A percentile compares a stretch with the other conserved stretches of the same genome.
Evolutionary conservation across 1,139 yeast species (phyloP).

Genomic region (Debaryomyces coudertii): DNA sequence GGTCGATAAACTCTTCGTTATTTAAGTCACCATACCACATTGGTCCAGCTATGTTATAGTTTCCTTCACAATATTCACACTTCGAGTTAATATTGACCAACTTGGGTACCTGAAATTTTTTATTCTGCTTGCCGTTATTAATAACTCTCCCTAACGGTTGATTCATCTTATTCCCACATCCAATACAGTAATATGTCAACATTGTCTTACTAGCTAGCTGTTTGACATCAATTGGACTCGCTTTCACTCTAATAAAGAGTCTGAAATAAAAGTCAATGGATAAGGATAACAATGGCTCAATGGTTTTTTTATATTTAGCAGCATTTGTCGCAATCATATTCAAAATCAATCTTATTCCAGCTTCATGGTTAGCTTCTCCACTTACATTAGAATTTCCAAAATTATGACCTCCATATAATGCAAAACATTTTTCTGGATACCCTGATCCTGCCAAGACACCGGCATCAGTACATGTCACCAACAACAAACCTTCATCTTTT

Average conservation of each 20-base stretch:
- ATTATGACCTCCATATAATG: conserved; percentile 77
- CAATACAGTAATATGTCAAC: conserved; percentile 81
- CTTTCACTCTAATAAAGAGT: conserved; percentile 72
- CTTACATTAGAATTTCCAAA: conserved; percentile 76
- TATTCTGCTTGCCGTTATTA: conserved; percentile 34
- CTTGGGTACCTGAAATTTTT: conserved; percentile 42
- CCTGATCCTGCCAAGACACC: conserved; percentile 96
- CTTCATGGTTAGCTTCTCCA: conserved; percentile 88
- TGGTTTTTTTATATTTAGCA: conserved; percentile 82
- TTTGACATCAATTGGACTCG: conserved; percentile 82
- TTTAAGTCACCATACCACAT: conserved; percentile 92
- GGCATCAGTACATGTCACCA: conserved; percentile 94
- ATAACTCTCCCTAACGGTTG: conserved; percentile 75
- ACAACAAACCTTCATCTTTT: conserved; percentile 77
- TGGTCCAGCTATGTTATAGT: conserved; percentile 87
- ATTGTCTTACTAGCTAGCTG: conserved; percentile 72
- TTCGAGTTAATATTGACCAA: conserved; percentile 47
- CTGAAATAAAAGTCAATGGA: conserved; percentile 94
- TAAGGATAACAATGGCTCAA: conserved; percentile 82
- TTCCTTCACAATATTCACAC: conserved; percentile 72
- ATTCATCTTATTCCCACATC: conserved; percentile 73
- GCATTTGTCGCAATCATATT: conserved; percentile 79
- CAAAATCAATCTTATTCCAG: conserved; percentile 83
- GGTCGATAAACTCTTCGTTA: conserved; percentile 63
- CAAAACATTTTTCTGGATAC: conserved; percentile 95